Evolutionary conservation across 768 basidiomycete genomes (phyloP).

Genomic region (Lactarius vividus): DNA sequence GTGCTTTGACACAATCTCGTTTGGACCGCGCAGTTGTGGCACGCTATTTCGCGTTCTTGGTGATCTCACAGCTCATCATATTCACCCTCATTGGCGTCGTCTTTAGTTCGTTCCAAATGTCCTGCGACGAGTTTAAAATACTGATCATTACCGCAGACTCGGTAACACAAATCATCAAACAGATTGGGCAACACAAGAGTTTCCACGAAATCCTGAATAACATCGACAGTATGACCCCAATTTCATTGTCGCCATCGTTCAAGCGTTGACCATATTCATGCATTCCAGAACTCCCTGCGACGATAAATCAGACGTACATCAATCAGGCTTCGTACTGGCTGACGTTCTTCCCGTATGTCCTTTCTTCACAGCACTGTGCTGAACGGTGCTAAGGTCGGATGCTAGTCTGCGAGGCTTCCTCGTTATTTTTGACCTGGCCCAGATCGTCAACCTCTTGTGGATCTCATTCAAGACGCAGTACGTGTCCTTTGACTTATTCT

Average conservation of each 20-base stretch:
- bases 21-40: constrained; percentile 90
- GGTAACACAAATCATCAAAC: constrained; percentile 42
- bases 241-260: neutral
- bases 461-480: constrained; percentile 81
- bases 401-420: constrained; percentile 88
- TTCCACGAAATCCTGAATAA: constrained; percentile 46
- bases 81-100: constrained; percentile 91
- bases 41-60: constrained; percentile 90
- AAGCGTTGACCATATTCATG: neutral
- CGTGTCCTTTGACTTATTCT: constrained; percentile 30
- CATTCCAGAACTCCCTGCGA: constrained; percentile 57
- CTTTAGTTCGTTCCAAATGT: constrained; percentile 58
- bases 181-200: constrained; percentile 49
- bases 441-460: constrained; percentile 87
- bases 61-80: constrained; percentile 90
- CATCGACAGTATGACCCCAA: constrained; percentile 40
- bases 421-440: constrained; percentile 91
- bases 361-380: neutral
- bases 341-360: constrained; percentile 86
- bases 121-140: neutral
- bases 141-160: constrained; percentile 31
- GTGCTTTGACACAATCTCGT: constrained; percentile 65
- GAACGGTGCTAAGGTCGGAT: constrained; percentile 10
- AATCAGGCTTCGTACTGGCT: constrained; percentile 91
- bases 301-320: constrained; percentile 85